Base-by-base conservation (phyloP, 345 rosid genomes). In the Pseudoturritis turrita region DNA sequence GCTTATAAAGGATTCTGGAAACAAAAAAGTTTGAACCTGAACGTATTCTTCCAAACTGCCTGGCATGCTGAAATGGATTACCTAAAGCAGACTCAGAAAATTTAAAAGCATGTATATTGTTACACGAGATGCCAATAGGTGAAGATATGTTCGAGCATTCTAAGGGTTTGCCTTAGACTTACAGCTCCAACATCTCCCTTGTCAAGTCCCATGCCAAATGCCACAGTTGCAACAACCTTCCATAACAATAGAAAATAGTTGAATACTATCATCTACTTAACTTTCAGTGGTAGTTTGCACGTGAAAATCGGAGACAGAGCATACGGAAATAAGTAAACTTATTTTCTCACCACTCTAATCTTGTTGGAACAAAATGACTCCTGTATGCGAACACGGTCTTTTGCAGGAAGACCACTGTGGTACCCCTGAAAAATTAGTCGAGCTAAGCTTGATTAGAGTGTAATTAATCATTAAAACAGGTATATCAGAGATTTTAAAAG, bases 201-300 rank as follows among this genome's bases (percentile, higher is more conserved):
- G 86, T 95, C 96, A 44, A 95, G 89, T 68, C 99, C 99, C 99
- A 95, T 91, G 65, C 99, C 99, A 72, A 95, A 95, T 65, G 99
- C 99, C 82, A 95, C 99, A 17, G 99, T 95, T 76, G 97, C 99
- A 78, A 91, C 97, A 77, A 95, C 97, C 99, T 94, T 85, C 67
- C 61, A 85, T 18, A 39, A 39, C 71, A 68, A 23, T 51, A 36
- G 63, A 69, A 28, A 36, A 69, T 64, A 72, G 46, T 21, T 43
- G 14, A 73, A 14, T 75, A 9, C 19, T 11, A 62, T 37, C 52
- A 75, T 63, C 52, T 64, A 26, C 55, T 57, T 66, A 29, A 19
- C 50, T 54, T 28, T 31, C 51, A 45, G n/a, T 65, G 60, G 23
- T 17, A 74, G 29, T 15, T 62, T 41, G 39, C 60, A 63, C 2